These are phyloP conservation scores for Chlorophyllum brunneum DNA, from an alignment of 768 basidiomycete genomes.

Conservation along the genomic window DNA sequence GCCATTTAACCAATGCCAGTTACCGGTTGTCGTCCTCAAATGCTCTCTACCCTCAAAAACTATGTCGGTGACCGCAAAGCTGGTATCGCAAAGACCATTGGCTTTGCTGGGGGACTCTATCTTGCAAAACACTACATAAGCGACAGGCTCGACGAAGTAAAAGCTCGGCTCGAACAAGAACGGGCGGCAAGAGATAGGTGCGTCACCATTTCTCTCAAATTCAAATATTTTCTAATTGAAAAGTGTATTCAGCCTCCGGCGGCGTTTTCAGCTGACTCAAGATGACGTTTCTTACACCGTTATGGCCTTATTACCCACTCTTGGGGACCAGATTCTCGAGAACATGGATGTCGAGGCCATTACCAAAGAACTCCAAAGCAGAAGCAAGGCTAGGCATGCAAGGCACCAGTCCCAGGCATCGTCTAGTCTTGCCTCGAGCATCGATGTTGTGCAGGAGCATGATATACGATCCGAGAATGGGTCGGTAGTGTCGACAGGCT, in stretches of 20 bases:
- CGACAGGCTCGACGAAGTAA: conserved; percentile 62
- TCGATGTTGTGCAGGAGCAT: conserved; percentile 37
- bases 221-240: not conserved
- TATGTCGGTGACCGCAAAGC: conserved; percentile 48
- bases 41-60: conserved; percentile 14
- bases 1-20: conserved; percentile 8
- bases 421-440: conserved; percentile 23
- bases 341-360: conserved; percentile 76
- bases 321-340: conserved; percentile 59
- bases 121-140: conserved; percentile 55
- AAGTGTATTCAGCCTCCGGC: conserved; percentile 47
- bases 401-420: conserved; percentile 11
- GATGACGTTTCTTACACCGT: conserved; percentile 76
- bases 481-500: conserved; percentile 6
- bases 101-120: conserved; percentile 59
- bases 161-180: conserved; percentile 57
- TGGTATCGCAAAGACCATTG: conserved; percentile 45
- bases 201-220: conserved; percentile 25
- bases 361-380: conserved; percentile 48
- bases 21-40: not conserved
- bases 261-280: conserved; percentile 73
- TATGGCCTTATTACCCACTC: conserved; percentile 64
- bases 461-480: conserved; percentile 40
- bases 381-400: conserved; percentile 16
- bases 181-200: conserved; percentile 66